Conservation (phyloP, 2,329 filamentous ascomycete species). For the Cladosporium phlei region DNA sequence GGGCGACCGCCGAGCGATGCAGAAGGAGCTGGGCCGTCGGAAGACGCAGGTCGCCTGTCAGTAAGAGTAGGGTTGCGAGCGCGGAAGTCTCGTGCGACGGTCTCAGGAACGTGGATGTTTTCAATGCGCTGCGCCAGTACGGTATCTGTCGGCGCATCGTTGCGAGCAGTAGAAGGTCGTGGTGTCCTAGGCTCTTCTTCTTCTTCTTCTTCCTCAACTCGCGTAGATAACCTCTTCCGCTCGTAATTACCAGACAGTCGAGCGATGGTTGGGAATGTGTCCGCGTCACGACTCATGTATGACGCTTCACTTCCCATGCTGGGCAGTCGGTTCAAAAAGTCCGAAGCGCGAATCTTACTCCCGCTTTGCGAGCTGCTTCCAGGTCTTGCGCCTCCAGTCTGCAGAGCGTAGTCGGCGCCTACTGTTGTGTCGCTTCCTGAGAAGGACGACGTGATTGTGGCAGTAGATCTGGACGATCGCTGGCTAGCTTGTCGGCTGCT, state of each 20-base stretch:
- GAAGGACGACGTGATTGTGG: conserved; percentile 49
- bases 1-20: conserved; percentile 27
- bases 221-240: conserved; percentile 4
- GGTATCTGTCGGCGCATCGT: conserved; percentile 64
- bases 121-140: conserved; percentile 82
- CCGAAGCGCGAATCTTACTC: conserved; percentile 40
- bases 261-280: conserved; percentile 32
- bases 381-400: conserved; percentile 65
- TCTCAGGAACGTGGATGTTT: conserved; percentile 86
- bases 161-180: conserved; percentile 50
- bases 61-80: conserved; percentile 63
- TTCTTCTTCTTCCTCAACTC: conserved; percentile 51
- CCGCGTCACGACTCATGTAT: conserved; percentile 38
- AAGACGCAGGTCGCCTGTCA: conserved; percentile 48
- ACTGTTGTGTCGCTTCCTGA: conserved; percentile 73
- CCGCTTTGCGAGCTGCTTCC: not conserved
- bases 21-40: conserved; percentile 26
- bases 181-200: conserved; percentile 71
- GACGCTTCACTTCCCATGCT: conserved; percentile 89
- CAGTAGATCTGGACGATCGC: conserved; percentile 55
- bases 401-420: conserved; percentile 73
- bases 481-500: conserved; percentile 53
- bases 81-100: conserved; percentile 78
- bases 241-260: conserved; percentile 28
- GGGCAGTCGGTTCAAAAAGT: conserved; percentile 65